Evolutionary conservation across 345 rosid species (phyloP).

Genomic region (Psidium guajava): DNA sequence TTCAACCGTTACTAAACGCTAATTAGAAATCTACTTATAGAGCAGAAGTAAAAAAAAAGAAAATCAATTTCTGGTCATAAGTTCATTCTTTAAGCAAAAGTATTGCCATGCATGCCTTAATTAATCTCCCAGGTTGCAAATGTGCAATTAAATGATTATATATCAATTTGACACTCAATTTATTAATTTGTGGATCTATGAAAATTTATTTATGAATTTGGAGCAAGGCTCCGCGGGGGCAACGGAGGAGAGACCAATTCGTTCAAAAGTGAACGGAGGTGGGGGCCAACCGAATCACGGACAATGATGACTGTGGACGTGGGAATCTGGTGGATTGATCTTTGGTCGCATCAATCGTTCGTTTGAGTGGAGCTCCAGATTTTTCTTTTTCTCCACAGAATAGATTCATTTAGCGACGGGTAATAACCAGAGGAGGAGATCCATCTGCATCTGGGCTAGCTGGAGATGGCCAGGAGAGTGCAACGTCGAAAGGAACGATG

Average conservation of each 20-base stretch:
- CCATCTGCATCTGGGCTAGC: not conserved
- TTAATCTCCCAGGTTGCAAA: not conserved
- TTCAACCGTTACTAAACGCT: too few species aligned
- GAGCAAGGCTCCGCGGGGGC: not conserved
- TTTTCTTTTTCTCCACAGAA: not conserved
- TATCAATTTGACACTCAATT: not conserved
- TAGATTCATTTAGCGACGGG: not conserved
- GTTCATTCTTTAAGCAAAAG: too few species aligned
- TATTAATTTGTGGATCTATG: not conserved
- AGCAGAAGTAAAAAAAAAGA: too few species aligned
- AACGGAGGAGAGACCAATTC: conserved; percentile 40
- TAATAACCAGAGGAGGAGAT: not conserved
- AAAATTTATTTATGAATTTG: not conserved
- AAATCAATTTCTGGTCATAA: too few species aligned
- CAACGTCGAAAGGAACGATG: not conserved
- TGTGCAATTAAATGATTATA: not conserved
- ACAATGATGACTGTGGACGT: not conserved
- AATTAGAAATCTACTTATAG: too few species aligned
- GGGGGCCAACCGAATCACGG: not conserved
- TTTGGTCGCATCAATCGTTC: not conserved
- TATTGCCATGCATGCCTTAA: not conserved
- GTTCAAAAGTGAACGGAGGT: conserved; percentile 7
- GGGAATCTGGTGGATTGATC: not conserved
- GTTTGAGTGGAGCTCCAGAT: not conserved
- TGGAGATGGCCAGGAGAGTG: not conserved